Conservation (phyloP, 2,329 filamentous ascomycete genomes). For the Sclerotinia minor region DNA sequence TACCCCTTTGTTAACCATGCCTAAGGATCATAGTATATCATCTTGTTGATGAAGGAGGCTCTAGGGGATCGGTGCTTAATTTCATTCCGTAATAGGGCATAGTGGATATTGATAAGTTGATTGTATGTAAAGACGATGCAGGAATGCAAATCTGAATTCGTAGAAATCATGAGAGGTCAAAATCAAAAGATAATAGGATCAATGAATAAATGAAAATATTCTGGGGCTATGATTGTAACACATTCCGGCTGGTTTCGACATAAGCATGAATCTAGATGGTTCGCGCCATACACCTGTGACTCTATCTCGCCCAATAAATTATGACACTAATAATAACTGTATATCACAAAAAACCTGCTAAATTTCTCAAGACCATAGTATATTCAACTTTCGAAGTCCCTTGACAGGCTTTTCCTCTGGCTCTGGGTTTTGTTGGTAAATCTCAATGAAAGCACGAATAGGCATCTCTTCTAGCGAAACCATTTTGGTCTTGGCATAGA, state of each 20-base stretch:
- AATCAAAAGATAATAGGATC: background rate
- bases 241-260: background rate
- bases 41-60: too few relatives aligned
- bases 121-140: background rate
- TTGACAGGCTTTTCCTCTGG: conserved; percentile 37
- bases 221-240: background rate
- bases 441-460: conserved; percentile 44
- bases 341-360: background rate
- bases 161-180: too few relatives aligned
- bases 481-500: conserved; percentile 51
- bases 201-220: background rate
- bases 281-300: background rate
- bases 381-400: conserved; percentile 41
- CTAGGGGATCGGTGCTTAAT: background rate
- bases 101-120: background rate
- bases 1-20: too few relatives aligned
- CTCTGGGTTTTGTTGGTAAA: conserved; percentile 43
- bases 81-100: background rate
- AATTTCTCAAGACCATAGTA: conserved; percentile 39
- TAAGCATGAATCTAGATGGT: background rate
- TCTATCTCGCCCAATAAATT: conserved; percentile 6
- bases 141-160: background rate
- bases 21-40: too few relatives aligned
- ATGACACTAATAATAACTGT: background rate
- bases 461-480: conserved; percentile 44